These are phyloP conservation scores for Ophiocordyceps camponoti-floridani DNA, from an alignment of 2,329 filamentous ascomycete genomes.

Conservation along the genomic window DNA sequence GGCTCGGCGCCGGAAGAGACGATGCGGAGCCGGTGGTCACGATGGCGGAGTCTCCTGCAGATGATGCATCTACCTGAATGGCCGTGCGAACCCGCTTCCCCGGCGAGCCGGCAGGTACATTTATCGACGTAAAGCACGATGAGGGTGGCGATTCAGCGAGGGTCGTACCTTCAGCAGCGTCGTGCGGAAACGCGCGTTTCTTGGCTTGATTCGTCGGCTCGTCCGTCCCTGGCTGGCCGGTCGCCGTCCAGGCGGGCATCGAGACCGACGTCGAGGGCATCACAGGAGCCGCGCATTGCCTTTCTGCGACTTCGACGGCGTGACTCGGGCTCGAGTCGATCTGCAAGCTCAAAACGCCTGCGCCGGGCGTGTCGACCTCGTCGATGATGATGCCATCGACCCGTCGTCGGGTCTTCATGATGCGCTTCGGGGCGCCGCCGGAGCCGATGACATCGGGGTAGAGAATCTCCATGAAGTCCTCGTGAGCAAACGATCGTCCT, in stretches of 20 bases:
- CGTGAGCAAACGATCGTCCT: constrained; percentile 40
- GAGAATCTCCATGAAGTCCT: constrained; percentile 41
- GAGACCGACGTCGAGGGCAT: constrained; percentile 13
- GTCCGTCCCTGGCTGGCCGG: constrained; percentile 25
- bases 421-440: constrained; percentile 38
- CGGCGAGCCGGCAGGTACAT: constrained; percentile 11
- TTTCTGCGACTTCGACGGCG: constrained; percentile 9
- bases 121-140: constrained; percentile 14
- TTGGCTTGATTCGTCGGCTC: constrained; percentile 25
- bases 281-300: constrained; percentile 9
- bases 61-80: constrained; percentile 5
- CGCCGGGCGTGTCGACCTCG: constrained; percentile 29
- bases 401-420: constrained; percentile 35
- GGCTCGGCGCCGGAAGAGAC: neutral
- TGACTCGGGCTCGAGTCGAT: constrained; percentile 13
- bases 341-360: constrained; percentile 26
- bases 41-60: neutral
- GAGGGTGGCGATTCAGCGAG: constrained; percentile 9
- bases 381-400: constrained; percentile 26
- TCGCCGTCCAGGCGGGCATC: constrained; percentile 20
- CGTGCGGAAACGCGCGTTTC: constrained; percentile 19
- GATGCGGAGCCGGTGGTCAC: neutral
- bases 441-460: constrained; percentile 43
- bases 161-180: constrained; percentile 1
- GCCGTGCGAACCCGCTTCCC: constrained; percentile 17